Base-by-base conservation (phyloP, 495 filamentous ascomycete species). In the Elasticomyces elasticus region DNA sequence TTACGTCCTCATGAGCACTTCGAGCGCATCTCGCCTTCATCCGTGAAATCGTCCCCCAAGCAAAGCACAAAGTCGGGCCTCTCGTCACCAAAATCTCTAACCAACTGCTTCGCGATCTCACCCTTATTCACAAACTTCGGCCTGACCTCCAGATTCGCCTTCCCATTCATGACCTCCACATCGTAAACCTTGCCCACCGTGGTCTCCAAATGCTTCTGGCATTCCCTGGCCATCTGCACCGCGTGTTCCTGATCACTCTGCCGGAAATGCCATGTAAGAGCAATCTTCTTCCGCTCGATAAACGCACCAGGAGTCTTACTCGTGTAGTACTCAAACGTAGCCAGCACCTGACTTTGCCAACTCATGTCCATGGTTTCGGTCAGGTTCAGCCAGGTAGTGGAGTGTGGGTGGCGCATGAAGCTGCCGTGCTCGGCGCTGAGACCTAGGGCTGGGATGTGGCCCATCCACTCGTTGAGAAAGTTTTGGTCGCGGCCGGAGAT, bases 51-150 rank as follows among this genome's bases (percentile, higher is more conserved):
- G 67, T 98, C 92, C 22, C 92, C 92, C 30, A 86, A 71, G 64
- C 92, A 98, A 35, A 96, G 71, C 24, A 91, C 81, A 59, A 96
- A 95, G 25, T 87, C 86, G 0, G 88, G 76, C 15, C 46, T 41
- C 11, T 58, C 71, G 60, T 54, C 74, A 71, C 62, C 72, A 64
- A 88, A 87, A 3, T 79, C 77, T 20, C 76, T 69, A 45, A 95
- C 78, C 30, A 98, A 74, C 13, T 79, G 77, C 64, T 85, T 89
- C 12, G 80, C 86, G 52, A 95, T 95, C 70, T 89, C 88, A 1
- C 92, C 92, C 68, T 97, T 98, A 74, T 95, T 96, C 67, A 98
- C 86, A 63, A 90, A 89, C 0, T 77, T 88, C n/a, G 90, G 89
- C 13, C 92, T 81, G n/a, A 95, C 89, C 66, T 97, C 92, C 7